These are phyloP conservation scores for Neurospora africana DNA, from an alignment of 495 filamentous ascomycete species.

Conservation along the genomic window DNA sequence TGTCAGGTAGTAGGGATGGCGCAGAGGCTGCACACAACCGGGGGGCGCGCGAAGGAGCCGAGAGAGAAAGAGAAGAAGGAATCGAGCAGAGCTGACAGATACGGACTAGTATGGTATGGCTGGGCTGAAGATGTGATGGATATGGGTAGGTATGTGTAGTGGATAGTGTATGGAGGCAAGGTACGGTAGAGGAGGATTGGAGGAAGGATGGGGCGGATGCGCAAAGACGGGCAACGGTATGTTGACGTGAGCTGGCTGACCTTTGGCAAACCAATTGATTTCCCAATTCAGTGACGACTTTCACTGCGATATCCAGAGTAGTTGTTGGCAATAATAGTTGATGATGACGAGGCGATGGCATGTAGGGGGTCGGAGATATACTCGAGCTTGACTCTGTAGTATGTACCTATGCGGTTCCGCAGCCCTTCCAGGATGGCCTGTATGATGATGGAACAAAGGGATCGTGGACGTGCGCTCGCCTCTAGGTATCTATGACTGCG, in stretches of 20 bases:
- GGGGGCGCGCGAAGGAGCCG: not conserved
- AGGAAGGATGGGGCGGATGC: not conserved
- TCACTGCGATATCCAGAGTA: not conserved
- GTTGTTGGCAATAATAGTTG: not conserved
- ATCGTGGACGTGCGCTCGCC: not conserved
- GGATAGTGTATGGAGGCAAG: not conserved
- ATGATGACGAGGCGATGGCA: not conserved
- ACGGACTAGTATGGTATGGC: not conserved
- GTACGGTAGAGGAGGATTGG: not conserved
- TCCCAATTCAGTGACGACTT: not conserved
- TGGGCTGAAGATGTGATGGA: not conserved
- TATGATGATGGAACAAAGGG: not conserved
- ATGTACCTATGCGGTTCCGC: not conserved
- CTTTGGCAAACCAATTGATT: not conserved
- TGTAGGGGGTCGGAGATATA: not conserved
- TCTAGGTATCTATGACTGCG: not conserved
- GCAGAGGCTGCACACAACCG: conserved; percentile 1
- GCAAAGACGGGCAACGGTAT: not conserved
- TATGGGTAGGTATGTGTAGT: not conserved
- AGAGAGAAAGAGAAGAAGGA: not conserved
- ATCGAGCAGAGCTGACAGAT: not conserved
- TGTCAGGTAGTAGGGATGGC: conserved; percentile 9
- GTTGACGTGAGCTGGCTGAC: not conserved
- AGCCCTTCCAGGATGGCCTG: not conserved
- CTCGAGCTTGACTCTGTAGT: not conserved